Percentiles rank a stretch among this genome's conserved stretches.
Conservation (phyloP, 257 asterid species). For the Petrea volubilis region DNA sequence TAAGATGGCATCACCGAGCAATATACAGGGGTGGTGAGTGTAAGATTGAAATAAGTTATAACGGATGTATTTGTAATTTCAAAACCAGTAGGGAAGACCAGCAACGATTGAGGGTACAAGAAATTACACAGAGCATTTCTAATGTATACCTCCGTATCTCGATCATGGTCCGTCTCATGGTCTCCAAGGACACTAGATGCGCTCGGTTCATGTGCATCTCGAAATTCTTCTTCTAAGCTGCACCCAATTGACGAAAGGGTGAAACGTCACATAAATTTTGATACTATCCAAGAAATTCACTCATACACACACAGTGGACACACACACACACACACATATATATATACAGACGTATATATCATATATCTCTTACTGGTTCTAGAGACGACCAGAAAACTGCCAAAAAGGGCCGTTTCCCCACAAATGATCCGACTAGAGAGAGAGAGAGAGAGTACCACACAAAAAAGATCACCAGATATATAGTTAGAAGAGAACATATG, state of each 20-base stretch:
- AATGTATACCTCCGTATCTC: conserved; percentile 74
- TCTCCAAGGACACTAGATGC: conserved; percentile 56
- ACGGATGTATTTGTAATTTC: no score
- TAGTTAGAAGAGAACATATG: background rate
- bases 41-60: background rate
- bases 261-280: background rate
- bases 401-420: no score
- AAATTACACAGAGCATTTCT: no score
- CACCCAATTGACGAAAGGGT: conserved; percentile 27
- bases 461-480: background rate
- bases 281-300: background rate
- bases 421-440: no score
- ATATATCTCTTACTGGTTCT: conserved; percentile 78
- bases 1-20: no score
- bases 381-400: conserved; percentile 91
- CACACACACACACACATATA: background rate
- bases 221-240: conserved; percentile 71
- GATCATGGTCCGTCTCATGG: conserved; percentile 57
- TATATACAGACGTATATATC: no score
- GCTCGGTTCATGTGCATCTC: conserved; percentile 50
- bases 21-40: no score
- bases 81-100: background rate
- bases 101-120: no score
- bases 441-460: conserved; percentile 47
- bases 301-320: no score